Evolutionary conservation across 345 rosid genomes (phyloP).

Genomic region (Syzygium aqueum): DNA sequence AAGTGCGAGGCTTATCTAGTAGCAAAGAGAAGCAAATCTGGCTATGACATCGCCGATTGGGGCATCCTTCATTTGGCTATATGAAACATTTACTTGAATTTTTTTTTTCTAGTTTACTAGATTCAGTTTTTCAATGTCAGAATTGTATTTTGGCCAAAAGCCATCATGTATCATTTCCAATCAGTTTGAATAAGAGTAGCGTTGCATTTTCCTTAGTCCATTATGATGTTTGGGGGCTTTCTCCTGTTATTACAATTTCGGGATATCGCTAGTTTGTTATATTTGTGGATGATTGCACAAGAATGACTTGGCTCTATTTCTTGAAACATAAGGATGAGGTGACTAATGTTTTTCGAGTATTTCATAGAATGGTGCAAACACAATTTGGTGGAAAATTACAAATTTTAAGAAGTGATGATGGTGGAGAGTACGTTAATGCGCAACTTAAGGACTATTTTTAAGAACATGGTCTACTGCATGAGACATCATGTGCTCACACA

Average conservation of each 20-base stretch:
- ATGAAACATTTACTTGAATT: too few relatives aligned
- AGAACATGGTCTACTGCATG: background rate
- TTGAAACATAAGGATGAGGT: background rate
- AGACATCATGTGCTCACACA: background rate
- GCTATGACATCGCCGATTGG: background rate
- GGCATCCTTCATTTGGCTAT: background rate
- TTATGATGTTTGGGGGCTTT: background rate
- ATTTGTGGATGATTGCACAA: background rate
- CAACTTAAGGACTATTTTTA: background rate
- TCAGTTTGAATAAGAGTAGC: background rate
- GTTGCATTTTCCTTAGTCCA: background rate
- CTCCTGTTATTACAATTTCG: background rate
- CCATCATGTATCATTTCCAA: background rate
- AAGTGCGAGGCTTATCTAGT: fast-evolving
- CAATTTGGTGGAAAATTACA: too few relatives aligned
- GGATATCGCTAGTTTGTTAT: background rate
- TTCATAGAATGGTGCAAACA: too few relatives aligned
- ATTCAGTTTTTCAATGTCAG: background rate
- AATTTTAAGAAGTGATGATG: too few relatives aligned
- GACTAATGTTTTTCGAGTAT: too few relatives aligned
- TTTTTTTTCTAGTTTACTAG: background rate
- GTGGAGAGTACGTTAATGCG: background rate
- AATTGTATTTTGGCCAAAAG: background rate
- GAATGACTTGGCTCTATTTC: background rate
- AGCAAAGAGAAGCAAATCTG: background rate